Percentiles rank a stretch among this genome's conserved stretches.
phyloP scores from a whole-genome alignment of 1,284 basidiomycete species.

The Heimioporus retisporus region DNA sequence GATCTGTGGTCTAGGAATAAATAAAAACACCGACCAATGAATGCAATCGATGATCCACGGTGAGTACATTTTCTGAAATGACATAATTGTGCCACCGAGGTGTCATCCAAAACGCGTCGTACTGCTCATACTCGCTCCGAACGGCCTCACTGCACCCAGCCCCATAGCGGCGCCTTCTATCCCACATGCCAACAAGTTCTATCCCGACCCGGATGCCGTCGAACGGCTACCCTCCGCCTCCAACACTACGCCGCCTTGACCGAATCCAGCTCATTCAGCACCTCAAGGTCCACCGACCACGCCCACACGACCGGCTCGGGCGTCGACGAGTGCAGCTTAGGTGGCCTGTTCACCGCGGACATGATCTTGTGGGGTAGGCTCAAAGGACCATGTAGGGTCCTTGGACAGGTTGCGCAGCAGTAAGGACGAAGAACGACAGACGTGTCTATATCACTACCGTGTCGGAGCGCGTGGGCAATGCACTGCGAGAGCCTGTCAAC shows the following conservation, averaged over 20 bases:
- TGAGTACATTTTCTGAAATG: too few relatives aligned
- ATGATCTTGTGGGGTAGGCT: conserved; percentile 89
- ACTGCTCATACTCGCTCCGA: conserved; percentile 36
- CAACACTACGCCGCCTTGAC: conserved; percentile 86
- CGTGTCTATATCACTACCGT: conserved; percentile 85
- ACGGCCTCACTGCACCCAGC: conserved; percentile 36
- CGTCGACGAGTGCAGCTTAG: conserved; percentile 80
- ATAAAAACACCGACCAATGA: too few relatives aligned
- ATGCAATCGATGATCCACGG: too few relatives aligned
- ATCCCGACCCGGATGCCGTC: conserved; percentile 39
- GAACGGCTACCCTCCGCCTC: conserved; percentile 68
- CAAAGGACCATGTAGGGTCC: conserved; percentile 84
- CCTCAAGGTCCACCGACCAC: conserved; percentile 90
- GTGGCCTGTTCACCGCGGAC: conserved; percentile 76
- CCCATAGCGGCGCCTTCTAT: conserved; percentile 46
- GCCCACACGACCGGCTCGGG: conserved; percentile 84
- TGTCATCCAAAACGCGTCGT: conserved; percentile 13
- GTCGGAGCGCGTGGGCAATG: conserved; percentile 64
- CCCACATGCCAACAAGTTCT: conserved; percentile 47
- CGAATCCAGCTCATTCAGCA: conserved; percentile 88
- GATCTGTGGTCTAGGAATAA: too few relatives aligned
- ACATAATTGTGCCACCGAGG: background rate
- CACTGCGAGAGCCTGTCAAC: conserved; percentile 76
- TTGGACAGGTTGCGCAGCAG: conserved; percentile 36
- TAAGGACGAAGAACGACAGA: background rate